Evolutionary conservation across 179 eudicot species (phyloP).

Genomic region (Carnegiea gigantea): DNA sequence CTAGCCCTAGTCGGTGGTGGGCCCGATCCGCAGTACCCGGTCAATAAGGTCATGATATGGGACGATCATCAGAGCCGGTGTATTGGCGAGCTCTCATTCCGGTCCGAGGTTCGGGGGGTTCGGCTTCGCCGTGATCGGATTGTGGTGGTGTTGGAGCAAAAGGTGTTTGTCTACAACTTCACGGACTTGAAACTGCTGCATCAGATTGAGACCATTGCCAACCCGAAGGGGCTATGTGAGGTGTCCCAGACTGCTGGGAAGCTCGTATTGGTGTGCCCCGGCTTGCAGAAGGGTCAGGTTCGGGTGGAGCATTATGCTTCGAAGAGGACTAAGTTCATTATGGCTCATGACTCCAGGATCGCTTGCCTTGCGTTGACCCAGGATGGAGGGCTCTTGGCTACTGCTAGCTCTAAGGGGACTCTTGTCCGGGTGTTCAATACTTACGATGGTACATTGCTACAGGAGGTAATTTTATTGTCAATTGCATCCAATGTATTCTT

Average conservation of each 20-base stretch:
- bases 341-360: constrained; percentile 82
- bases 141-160: constrained; percentile 69
- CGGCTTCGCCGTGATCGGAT: constrained; percentile 68
- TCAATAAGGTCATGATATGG: constrained; percentile 90
- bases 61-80: constrained; percentile 77
- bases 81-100: constrained; percentile 67
- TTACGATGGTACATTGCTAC: constrained; percentile 64
- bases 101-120: constrained; percentile 73
- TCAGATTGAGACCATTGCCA: constrained; percentile 73
- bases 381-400: constrained; percentile 68
- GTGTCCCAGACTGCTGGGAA: constrained; percentile 61
- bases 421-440: constrained; percentile 74
- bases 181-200: constrained; percentile 55
- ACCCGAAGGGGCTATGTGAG: constrained; percentile 78
- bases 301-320: constrained; percentile 46
- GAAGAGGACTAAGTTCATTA: constrained; percentile 61
- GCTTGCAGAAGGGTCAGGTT: constrained; percentile 51
- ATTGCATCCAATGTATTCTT: neutral
- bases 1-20: constrained; percentile 59
- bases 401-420: constrained; percentile 85
- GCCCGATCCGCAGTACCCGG: constrained; percentile 65
- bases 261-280: constrained; percentile 71
- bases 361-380: constrained; percentile 69
- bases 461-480: constrained; percentile 50
- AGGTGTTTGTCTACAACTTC: constrained; percentile 72